Evolutionary conservation across 2,329 filamentous ascomycete species (phyloP), one percentile per base, ranked within the genome.

Genomic region (Periconia sp.): DNA sequence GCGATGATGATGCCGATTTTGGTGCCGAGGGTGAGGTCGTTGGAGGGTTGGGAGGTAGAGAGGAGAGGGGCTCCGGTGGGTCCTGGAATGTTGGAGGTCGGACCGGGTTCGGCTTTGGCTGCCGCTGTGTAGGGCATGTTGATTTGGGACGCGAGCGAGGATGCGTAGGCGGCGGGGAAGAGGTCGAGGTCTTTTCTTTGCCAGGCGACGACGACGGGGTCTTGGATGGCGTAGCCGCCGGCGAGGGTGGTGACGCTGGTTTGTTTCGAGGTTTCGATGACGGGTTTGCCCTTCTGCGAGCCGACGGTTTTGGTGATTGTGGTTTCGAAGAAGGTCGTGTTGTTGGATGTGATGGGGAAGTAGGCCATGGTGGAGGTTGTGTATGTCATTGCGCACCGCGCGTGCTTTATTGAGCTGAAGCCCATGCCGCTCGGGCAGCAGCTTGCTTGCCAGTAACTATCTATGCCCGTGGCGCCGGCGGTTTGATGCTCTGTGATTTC

Each of bases 171-270:
- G 2, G 33, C 15, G 3, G 56, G 56, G 30, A 58, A 58, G 2
- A 19, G 17, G 3, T 8, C 6, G 8, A 58, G 19, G 23, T 58
- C 56, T 3, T 55, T 20, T 1, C 15, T 7, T 35, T 55, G 31
- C 56, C 56, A 58, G 11, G 43, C 56, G 13, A 58, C 50, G 9
- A 55, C 37, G 1, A 55, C 45, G 2, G 56, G 56, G 20, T 53
- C 50, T 9, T 53, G 53, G n/a, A 58, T 27, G 14, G 56, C 56
- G 2, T 37, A 37, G 10, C 33, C 33, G 33, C 6, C 33, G 11
- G 33, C 33, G 33, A 37, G 33, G 11, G 11, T n/a, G 11, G 33
- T 37, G 33, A 37, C 33, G 33, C 33, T 37, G 33, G 33, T 37
- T 37, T 37, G 33, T 5, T 13, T 37, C 5, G 33, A 37, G 15